phyloP scores from a whole-genome alignment of 2,329 filamentous ascomycete genomes.

The Aureobasidium sp. region DNA sequence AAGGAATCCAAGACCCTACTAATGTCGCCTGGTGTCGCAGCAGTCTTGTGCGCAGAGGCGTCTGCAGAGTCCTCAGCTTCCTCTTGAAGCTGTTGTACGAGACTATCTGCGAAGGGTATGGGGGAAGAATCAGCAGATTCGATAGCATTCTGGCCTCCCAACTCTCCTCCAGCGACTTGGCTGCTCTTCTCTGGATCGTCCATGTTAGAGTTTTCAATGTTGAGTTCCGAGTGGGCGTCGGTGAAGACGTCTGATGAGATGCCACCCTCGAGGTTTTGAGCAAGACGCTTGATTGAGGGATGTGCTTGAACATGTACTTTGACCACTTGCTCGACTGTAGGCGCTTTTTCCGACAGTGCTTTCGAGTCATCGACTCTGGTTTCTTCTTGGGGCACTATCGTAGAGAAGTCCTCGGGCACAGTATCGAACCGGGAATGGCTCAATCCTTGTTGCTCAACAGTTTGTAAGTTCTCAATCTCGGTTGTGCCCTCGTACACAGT shows the following conservation, averaged over 20 bases:
- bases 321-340: background rate
- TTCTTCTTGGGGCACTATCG: background rate
- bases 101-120: slow-evolving; percentile 4
- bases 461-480: background rate
- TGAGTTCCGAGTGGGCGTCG: background rate
- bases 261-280: background rate
- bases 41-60: background rate
- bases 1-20: slow-evolving; percentile 32
- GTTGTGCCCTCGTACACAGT: slow-evolving; percentile 3
- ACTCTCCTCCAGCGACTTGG: background rate
- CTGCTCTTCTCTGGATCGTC: too few species aligned
- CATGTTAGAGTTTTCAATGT: background rate
- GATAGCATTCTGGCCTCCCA: background rate
- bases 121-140: background rate
- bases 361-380: background rate
- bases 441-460: background rate
- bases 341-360: background rate
- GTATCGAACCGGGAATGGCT: background rate
- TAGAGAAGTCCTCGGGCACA: background rate
- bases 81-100: background rate
- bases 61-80: background rate
- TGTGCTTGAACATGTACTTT: background rate
- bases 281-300: background rate
- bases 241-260: background rate
- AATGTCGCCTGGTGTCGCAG: slow-evolving; percentile 17